Base-by-base conservation (phyloP, 306 rosid genomes). In the Bauhinia variegata region DNA sequence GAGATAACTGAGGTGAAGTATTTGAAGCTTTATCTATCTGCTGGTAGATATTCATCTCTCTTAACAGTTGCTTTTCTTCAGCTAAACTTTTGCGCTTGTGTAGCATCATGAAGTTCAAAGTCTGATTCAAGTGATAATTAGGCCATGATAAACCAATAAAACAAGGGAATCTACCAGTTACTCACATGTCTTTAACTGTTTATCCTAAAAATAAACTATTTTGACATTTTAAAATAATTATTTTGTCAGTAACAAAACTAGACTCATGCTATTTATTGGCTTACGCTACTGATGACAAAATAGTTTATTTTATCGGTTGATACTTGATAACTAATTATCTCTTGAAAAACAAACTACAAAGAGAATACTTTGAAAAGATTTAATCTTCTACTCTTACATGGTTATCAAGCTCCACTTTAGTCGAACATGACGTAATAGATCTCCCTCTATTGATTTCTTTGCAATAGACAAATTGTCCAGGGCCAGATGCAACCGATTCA, bases 51-150 rank as follows among this genome's bases (percentile, higher is more conserved):
- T 67, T n/a, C 23, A 34, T 68, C 11, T 60, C 37, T 51, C 64
- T 67, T 2, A 75, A 33, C 14, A 75, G 10, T 12, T 67, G 5
- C 41, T 53, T 75, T 60, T 75, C 74, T 37, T 60, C 51, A n/a
- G 57, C 49, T 49, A 51, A 67, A 11, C 33, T 67, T 60, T 38
- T 75, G 15, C 31, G 18, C n/a, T 16, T 30, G 34, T 75, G 74
- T 38, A 47, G 51, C 74, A 51, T 66, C 58, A n/a, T n/a, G 44
- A 32, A 75, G 14, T 51, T 75, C 74, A 75, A 50, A 54, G 51
- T 60, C 79, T 75, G 52, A 39, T 6, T 4, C 10, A 47, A 60
- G 28, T 41, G 13, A 11, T 23, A 31, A 41, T 39, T 60, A 4
- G n/a, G 17, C 11, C 3, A 60, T 39, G 34, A 41, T 7, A 42